Evolutionary conservation across 352 stramenopile genomes (phyloP).

Genomic region (Phytophthora cactorum): DNA sequence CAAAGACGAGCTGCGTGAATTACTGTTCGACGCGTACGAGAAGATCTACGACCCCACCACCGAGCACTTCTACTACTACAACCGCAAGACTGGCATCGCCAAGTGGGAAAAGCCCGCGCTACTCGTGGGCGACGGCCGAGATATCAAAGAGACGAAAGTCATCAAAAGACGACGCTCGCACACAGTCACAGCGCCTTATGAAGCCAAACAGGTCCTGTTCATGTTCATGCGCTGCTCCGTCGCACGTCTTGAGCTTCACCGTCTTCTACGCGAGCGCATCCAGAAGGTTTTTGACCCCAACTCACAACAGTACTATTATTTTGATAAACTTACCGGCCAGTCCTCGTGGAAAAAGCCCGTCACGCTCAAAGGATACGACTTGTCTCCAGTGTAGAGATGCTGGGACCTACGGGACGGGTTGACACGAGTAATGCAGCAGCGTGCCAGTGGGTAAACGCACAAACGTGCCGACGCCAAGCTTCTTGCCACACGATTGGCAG

Average conservation of each 20-base stretch:
- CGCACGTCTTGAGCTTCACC: slow-evolving; percentile 57
- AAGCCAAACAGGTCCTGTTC: slow-evolving; percentile 51
- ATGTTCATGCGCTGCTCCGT: slow-evolving; percentile 51
- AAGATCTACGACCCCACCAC: slow-evolving; percentile 74
- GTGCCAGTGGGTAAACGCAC: slow-evolving; percentile 64
- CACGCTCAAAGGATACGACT: slow-evolving; percentile 54
- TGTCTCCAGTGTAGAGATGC: slow-evolving; percentile 27
- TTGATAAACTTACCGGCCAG: slow-evolving; percentile 73
- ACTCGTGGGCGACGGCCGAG: slow-evolving; percentile 37
- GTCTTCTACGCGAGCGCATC: slow-evolving; percentile 52
- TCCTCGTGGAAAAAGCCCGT: slow-evolving; percentile 82
- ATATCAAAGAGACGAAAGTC: slow-evolving; percentile 50
- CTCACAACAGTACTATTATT: slow-evolving; percentile 81
- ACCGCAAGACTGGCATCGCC: slow-evolving; percentile 67
- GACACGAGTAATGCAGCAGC: slow-evolving; percentile 81
- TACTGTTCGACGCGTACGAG: slow-evolving; percentile 69
- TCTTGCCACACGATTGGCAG: slow-evolving; percentile 74
- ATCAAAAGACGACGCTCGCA: slow-evolving; percentile 51
- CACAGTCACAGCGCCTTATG: slow-evolving; percentile 47
- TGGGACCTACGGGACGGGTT: slow-evolving; percentile 42
- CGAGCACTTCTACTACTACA: slow-evolving; percentile 81
- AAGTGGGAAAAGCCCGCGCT: slow-evolving; percentile 70
- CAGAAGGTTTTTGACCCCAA: slow-evolving; percentile 77
- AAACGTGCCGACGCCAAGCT: slow-evolving; percentile 74
- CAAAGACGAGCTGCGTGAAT: slow-evolving; percentile 40